Evolutionary conservation across 2,329 filamentous ascomycete genomes (phyloP).

Genomic region (Ophiostoma sp.): DNA sequence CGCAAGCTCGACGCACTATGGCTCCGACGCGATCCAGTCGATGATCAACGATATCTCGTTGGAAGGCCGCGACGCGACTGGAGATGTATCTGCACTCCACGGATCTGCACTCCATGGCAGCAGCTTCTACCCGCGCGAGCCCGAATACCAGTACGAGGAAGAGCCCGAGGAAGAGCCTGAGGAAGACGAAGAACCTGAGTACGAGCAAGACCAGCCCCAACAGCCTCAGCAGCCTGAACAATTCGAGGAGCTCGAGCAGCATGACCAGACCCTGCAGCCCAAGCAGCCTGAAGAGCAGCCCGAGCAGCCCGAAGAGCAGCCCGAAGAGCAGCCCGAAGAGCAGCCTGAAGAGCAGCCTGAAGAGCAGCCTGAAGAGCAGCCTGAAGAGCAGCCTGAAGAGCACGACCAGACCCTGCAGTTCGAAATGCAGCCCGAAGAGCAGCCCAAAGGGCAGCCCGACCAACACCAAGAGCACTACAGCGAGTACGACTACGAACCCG

Average conservation of each 20-base stretch:
- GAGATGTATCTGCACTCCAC: constrained; percentile 7
- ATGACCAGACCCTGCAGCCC: neutral
- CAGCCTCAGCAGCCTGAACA: neutral
- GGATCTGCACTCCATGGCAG: neutral
- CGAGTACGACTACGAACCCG: neutral
- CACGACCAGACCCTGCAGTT: too few relatives aligned
- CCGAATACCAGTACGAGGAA: constrained; percentile 2
- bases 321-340: neutral
- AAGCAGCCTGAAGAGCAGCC: neutral
- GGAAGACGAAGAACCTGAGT: neutral
- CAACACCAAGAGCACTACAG: neutral
- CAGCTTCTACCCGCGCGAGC: constrained; percentile 3
- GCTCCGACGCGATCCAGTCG: constrained; percentile 23
- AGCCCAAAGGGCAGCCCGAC: neutral
- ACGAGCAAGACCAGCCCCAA: neutral
- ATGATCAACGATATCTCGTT: constrained; percentile 24
- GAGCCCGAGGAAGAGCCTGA: neutral
- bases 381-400: neutral
- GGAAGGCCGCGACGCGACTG: constrained; percentile 20
- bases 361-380: neutral
- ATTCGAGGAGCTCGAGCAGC: neutral
- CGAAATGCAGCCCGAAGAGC: too few relatives aligned
- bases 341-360: neutral
- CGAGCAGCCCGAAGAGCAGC: neutral
- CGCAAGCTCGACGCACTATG: constrained; percentile 23